Evolutionary conservation across 2,329 filamentous ascomycete species (phyloP), one percentile per base, ranked within the genome.

Genomic region (Fusarium mexicanum): DNA sequence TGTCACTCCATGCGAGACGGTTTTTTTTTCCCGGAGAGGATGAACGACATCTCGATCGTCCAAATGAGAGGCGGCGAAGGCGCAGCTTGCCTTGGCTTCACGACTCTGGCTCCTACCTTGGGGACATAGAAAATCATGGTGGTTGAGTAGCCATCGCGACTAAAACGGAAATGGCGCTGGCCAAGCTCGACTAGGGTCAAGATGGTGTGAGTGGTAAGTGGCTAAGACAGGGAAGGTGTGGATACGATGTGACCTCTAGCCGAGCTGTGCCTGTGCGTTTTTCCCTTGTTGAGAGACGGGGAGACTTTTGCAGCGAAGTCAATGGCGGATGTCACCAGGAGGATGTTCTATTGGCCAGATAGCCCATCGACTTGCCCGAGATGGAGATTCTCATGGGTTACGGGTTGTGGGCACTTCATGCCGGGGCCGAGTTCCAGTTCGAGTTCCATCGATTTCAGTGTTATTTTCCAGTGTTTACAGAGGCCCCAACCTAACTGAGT

Each of bases 161-260:
- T 74, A 63, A 55, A 38, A 64, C 69, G 69, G 73, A 77, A 67
- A 77, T 69, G 73, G 73, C 69, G 67, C 59, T 60, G 64, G 69
- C 31, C 71, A 66, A 72, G 71, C 66, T 68, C 68, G 64, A 72
- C 66, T 58, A 58, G 61, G 33, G 48, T 40, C 54, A 44, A 55
- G 66, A 67, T 60, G 69, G 72, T 75, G 74, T 75, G 73, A 59
- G 51, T 72, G 55, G 59, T 76, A 55, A 74, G 63, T 69, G 72
- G 74, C 55, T 60, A 61, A 62, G 62, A 50, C 65, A 58, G 58
- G 74, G 58, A 68, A 67, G 65, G 62, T 48, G 61, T 63, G 71
- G 72, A 38, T 61, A 75, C 64, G 64, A 74, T 46, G 63, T 33
- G 60, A 74, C 67, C 67, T 74, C 61, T 64, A 68, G 62, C 71